Conservation (phyloP, 805 yeast species). For the Diddensiella transvaalensis region DNA sequence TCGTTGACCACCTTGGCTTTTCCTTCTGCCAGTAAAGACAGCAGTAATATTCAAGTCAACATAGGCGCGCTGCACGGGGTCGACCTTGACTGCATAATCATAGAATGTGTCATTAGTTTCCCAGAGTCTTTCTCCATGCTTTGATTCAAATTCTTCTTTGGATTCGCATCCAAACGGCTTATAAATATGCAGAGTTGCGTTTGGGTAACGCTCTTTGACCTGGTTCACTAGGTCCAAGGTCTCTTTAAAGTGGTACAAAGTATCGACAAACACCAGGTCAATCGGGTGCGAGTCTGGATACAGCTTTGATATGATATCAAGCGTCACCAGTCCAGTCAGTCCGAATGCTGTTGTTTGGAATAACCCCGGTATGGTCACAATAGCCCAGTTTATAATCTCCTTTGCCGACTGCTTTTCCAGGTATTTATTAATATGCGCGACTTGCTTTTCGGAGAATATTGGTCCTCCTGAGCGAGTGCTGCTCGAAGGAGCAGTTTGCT, state of each 20-base stretch:
- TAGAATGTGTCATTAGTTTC: slow-evolving; percentile 74
- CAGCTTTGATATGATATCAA: slow-evolving; percentile 71
- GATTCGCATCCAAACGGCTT: slow-evolving; percentile 56
- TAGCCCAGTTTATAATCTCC: slow-evolving; percentile 78
- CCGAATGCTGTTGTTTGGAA: slow-evolving; percentile 96
- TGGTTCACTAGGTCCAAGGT: slow-evolving; percentile 68
- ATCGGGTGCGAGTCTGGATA: slow-evolving; percentile 40
- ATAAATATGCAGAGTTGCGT: slow-evolving; percentile 56
- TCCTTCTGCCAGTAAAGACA: slow-evolving; percentile 87
- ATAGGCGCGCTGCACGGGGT: slow-evolving; percentile 86
- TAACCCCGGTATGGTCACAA: slow-evolving; percentile 74
- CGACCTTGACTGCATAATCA: slow-evolving; percentile 87
- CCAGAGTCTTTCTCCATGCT: slow-evolving; percentile 80
- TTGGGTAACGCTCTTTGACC: slow-evolving; percentile 55
- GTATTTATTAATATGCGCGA: slow-evolving; percentile 62
- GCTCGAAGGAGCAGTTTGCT: no score
- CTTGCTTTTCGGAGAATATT: slow-evolving; percentile 47
- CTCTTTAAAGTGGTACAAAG: slow-evolving; percentile 93
- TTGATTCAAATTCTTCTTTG: slow-evolving; percentile 59
- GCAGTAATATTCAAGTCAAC: slow-evolving; percentile 68
- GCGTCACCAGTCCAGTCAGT: slow-evolving; percentile 81
- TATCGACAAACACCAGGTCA: slow-evolving; percentile 82
- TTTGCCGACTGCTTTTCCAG: slow-evolving; percentile 58
- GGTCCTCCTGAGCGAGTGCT: no score
- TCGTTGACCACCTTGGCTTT: slow-evolving; percentile 86